A percentile compares a stretch with the other conserved stretches of the same genome.
These are phyloP conservation scores for Coemansia erecta DNA, from an alignment of 192 early-diverging fungal species.

Conservation along the genomic window DNA sequence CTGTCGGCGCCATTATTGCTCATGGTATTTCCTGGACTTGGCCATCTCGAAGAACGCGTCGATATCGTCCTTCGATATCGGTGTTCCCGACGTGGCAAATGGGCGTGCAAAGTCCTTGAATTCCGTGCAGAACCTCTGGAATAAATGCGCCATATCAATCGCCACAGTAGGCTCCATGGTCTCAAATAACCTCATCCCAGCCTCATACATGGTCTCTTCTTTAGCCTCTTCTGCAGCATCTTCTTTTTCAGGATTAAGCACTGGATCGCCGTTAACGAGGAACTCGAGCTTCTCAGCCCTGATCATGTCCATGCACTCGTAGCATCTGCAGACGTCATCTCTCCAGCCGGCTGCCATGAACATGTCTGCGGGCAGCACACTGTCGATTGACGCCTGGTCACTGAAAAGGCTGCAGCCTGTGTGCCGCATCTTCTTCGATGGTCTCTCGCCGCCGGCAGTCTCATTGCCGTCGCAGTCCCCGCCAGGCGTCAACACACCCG, in stretches of 20 bases:
- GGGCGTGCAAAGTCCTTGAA: conserved; percentile 66
- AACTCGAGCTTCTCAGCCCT: conserved; percentile 52
- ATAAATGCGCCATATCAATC: conserved; percentile 76
- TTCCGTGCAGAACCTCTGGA: conserved; percentile 64
- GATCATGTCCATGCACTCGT: conserved; percentile 57
- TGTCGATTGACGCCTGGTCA: conserved; percentile 34
- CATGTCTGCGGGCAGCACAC: conserved; percentile 57
- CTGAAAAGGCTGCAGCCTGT: conserved; percentile 17
- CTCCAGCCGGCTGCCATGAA: conserved; percentile 75
- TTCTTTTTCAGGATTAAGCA: conserved; percentile 80
- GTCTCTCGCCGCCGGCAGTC: not conserved
- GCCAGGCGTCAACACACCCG: no score
- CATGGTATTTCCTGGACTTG: not conserved
- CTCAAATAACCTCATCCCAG: conserved; percentile 70
- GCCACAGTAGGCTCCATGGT: conserved; percentile 72
- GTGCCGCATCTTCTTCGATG: conserved; percentile 16
- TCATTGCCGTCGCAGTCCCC: not conserved
- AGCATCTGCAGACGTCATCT: conserved; percentile 68
- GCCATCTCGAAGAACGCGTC: conserved; percentile 65
- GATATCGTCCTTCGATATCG: conserved; percentile 74
- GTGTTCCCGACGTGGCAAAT: conserved; percentile 72
- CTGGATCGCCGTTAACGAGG: conserved; percentile 60
- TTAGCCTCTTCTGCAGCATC: no score
- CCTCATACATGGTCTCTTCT: conserved; percentile 69
- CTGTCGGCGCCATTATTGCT: not conserved